Conservation (phyloP, 495 filamentous ascomycete genomes). For the Elaphomyces granulatus region DNA sequence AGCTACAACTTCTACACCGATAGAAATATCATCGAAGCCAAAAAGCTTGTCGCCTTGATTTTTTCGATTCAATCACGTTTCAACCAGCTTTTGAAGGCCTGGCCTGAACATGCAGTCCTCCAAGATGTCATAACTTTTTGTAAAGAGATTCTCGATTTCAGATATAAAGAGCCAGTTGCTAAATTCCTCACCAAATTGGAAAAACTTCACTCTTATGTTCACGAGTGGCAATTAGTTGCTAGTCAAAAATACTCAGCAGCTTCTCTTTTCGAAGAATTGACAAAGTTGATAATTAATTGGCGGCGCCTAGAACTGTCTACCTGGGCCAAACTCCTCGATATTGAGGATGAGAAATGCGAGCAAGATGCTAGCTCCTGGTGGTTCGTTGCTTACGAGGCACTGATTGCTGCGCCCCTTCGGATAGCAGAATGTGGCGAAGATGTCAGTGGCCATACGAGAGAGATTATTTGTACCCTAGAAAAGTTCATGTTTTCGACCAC, state of each 20-base stretch:
- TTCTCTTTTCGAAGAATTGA: constrained; percentile 57
- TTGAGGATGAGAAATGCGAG: constrained; percentile 59
- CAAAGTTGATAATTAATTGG: constrained; percentile 67
- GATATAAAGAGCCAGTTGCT: constrained; percentile 72
- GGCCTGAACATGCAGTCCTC: constrained; percentile 63
- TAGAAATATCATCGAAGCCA: constrained; percentile 56
- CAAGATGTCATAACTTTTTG: constrained; percentile 62
- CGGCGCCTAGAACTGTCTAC: constrained; percentile 77
- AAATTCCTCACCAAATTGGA: constrained; percentile 73
- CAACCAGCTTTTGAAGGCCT: constrained; percentile 47
- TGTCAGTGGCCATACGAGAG: constrained; percentile 46
- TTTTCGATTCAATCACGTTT: constrained; percentile 54
- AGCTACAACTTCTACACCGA: constrained; percentile 84
- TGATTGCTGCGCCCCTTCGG: constrained; percentile 60
- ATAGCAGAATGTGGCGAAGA: constrained; percentile 41
- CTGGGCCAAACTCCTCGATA: constrained; percentile 81
- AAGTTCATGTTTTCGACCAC: constrained; percentile 59
- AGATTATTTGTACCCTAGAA: constrained; percentile 56
- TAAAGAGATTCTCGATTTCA: constrained; percentile 55
- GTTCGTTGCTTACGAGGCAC: constrained; percentile 85
- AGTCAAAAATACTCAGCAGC: constrained; percentile 60
- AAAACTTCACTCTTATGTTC: constrained; percentile 61
- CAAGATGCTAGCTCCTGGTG: constrained; percentile 81
- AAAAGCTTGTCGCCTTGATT: constrained; percentile 51
- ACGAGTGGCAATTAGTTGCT: constrained; percentile 89